Evolutionary conservation across 2,329 filamentous ascomycete species (phyloP).

Genomic region (Parastagonospora avenae): DNA sequence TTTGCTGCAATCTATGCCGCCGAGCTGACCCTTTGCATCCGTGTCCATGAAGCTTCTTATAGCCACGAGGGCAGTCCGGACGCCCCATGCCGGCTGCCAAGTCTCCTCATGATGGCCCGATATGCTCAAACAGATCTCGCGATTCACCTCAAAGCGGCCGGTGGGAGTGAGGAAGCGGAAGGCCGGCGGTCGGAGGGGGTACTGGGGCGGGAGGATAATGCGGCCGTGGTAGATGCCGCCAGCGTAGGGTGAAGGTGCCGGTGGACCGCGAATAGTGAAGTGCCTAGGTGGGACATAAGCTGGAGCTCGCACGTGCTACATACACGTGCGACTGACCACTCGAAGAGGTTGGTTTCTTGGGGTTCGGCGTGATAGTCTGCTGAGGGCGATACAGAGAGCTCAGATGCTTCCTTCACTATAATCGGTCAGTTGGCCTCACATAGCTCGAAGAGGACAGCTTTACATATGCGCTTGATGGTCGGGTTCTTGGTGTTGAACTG

Average conservation of each 20-base stretch:
- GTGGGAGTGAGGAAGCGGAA: slow-evolving; percentile 94
- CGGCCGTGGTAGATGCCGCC: slow-evolving; percentile 92
- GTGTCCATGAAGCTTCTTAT: slow-evolving; percentile 93
- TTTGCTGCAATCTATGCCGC: slow-evolving; percentile 77
- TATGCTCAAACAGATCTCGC: slow-evolving; percentile 95
- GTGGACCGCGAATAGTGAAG: slow-evolving; percentile 92
- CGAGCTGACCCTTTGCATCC: slow-evolving; percentile 84
- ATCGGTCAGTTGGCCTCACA: slow-evolving; percentile 24
- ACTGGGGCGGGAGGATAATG: slow-evolving; percentile 86
- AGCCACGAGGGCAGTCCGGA: slow-evolving; percentile 81
- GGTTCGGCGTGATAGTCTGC: slow-evolving; percentile 85
- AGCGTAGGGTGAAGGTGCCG: slow-evolving; percentile 75
- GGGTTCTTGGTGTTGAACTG: slow-evolving; percentile 76
- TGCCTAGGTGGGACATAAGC: slow-evolving; percentile 58
- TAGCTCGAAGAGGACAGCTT: slow-evolving; percentile 28
- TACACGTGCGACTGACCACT: slow-evolving; percentile 60
- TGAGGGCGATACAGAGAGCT: slow-evolving; percentile 79
- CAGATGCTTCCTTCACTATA: slow-evolving; percentile 84
- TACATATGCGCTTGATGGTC: slow-evolving; percentile 83
- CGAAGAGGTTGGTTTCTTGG: slow-evolving; percentile 87
- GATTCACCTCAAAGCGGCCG: slow-evolving; percentile 92
- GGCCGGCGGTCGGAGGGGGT: slow-evolving; percentile 89
- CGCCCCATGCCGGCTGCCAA: slow-evolving; percentile 98
- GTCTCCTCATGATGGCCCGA: slow-evolving; percentile 96
- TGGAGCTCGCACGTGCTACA: too few species aligned